These are phyloP conservation scores for Stenogyne calaminthoides DNA, from an alignment of 305 asterid genomes.

Conservation along the genomic window DNA sequence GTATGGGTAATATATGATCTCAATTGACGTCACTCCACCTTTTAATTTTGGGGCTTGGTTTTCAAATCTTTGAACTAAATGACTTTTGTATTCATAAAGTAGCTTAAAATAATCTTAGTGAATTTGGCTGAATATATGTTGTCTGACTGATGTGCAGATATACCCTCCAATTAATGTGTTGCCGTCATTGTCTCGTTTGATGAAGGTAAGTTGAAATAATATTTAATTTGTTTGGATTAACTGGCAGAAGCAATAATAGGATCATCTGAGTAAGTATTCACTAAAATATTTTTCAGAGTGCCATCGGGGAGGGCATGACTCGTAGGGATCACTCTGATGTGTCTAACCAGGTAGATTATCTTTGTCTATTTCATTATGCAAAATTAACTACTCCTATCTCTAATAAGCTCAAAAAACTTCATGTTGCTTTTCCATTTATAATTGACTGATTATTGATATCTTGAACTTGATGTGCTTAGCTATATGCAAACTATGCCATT, in stretches of 20 bases:
- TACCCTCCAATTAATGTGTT: conserved; percentile 99
- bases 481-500: conserved; percentile 96
- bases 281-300: conserved; percentile 64
- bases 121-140: conserved; percentile 27
- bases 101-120: background rate
- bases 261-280: background rate
- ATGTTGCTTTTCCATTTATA: background rate
- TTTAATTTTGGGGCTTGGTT: conserved; percentile 5
- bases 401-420: background rate
- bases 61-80: conserved; percentile 1
- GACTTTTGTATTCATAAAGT: background rate
- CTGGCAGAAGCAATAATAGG: background rate
- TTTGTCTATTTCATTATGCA: background rate
- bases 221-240: conserved; percentile 16
- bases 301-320: conserved; percentile 99
- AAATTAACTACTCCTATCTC: background rate
- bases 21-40: background rate
- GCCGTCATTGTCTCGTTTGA: conserved; percentile 94
- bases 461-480: conserved; percentile 41
- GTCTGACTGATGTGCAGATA: conserved; percentile 55
- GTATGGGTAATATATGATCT: background rate
- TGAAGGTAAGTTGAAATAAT: conserved; percentile 67
- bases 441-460: background rate
- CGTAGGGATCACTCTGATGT: conserved; percentile 97
- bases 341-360: conserved; percentile 75